A percentile compares a stretch with the other conserved stretches of the same genome.
Evolutionary conservation across 2,329 filamentous ascomycete genomes (phyloP).

Genomic region (Penicillium sp.): DNA sequence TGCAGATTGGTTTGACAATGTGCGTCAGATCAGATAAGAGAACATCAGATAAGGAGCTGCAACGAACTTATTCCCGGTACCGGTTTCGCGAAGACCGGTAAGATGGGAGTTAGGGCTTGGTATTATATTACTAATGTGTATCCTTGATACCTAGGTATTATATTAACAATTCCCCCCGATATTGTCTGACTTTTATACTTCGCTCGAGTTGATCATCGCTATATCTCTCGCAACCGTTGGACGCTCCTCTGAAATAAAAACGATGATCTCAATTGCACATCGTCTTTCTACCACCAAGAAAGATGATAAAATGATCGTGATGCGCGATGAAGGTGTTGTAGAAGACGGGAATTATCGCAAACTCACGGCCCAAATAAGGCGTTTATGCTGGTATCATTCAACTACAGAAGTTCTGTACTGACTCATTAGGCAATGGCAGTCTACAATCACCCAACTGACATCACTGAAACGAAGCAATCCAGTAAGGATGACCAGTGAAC

Average conservation of each 20-base stretch:
- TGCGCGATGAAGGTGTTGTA: background rate
- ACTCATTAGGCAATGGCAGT: background rate
- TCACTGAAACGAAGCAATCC: background rate
- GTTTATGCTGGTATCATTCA: background rate
- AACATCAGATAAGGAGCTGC: constrained; percentile 21
- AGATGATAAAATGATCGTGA: background rate
- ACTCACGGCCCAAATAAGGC: background rate
- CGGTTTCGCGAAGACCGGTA: background rate
- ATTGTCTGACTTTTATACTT: background rate
- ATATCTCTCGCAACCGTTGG: background rate
- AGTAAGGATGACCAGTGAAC: background rate
- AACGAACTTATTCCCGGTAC: background rate
- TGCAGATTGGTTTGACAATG: constrained; percentile 3
- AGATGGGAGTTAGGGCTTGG: constrained; percentile 5
- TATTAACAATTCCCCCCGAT: background rate
- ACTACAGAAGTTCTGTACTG: background rate
- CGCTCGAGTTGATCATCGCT: background rate
- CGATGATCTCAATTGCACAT: background rate
- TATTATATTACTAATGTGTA: background rate
- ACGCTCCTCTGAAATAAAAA: background rate
- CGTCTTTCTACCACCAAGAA: background rate
- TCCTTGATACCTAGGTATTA: background rate
- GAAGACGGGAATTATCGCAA: background rate
- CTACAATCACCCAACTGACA: background rate
- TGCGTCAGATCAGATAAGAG: constrained; percentile 26